Percentiles rank a stretch among this genome's conserved stretches.
These are phyloP conservation scores for Ogataea nonfermentans DNA, from an alignment of 805 yeast genomes.

Conservation along the genomic window DNA sequence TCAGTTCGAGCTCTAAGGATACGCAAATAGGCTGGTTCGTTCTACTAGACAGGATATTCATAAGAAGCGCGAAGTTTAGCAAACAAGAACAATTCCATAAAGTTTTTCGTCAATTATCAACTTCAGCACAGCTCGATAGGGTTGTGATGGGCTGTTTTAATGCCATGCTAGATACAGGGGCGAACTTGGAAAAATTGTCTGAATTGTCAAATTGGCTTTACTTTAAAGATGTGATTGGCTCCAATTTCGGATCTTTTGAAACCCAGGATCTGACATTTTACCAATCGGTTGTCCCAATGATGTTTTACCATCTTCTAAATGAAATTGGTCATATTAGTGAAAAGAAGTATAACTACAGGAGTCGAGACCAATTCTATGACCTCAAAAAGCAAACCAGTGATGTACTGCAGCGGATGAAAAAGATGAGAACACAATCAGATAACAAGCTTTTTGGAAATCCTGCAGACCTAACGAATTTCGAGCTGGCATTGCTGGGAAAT, in stretches of 20 bases:
- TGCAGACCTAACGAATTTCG: slow-evolving; percentile 31
- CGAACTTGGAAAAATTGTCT: slow-evolving; percentile 55
- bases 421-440: background rate
- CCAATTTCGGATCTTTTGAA: slow-evolving; percentile 46
- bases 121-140: slow-evolving; percentile 54
- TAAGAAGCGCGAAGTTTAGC: slow-evolving; percentile 43
- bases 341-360: slow-evolving; percentile 18
- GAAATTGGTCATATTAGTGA: slow-evolving; percentile 45
- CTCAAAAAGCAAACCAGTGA: slow-evolving; percentile 34
- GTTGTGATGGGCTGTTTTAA: slow-evolving; percentile 73
- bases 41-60: slow-evolving; percentile 60
- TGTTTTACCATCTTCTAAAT: slow-evolving; percentile 62
- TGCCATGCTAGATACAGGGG: slow-evolving; percentile 61
- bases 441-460: slow-evolving; percentile 31
- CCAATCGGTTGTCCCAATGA: slow-evolving; percentile 54
- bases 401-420: slow-evolving; percentile 31
- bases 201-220: slow-evolving; percentile 72
- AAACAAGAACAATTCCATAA: slow-evolving; percentile 47
- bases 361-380: slow-evolving; percentile 43
- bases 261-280: slow-evolving; percentile 40
- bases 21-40: slow-evolving; percentile 63
- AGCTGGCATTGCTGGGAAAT: slow-evolving; percentile 14
- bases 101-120: slow-evolving; percentile 46
- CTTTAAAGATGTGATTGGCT: slow-evolving; percentile 61
- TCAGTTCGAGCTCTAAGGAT: slow-evolving; percentile 49